Percentiles rank a stretch among this genome's conserved stretches.
Conservation (phyloP, 139 green algal genomes). For the Chlamydomonas schloesseri region DNA sequence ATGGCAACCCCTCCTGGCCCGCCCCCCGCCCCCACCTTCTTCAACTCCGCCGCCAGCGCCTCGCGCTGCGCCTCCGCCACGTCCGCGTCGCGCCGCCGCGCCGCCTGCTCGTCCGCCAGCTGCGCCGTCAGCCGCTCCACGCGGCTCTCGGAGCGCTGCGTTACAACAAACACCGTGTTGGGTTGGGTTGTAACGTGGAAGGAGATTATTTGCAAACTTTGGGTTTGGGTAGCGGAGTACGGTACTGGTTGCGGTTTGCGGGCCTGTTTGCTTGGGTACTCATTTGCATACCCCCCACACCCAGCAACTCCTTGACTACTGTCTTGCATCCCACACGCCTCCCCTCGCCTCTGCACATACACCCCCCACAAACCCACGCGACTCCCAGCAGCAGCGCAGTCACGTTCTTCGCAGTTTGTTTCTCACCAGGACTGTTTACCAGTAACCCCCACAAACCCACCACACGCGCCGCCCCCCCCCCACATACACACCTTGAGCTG, state of each 20-base stretch:
- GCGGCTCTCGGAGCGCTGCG: slow-evolving; percentile 20
- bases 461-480: too few species aligned
- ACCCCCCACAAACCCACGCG: too few species aligned
- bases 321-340: too few species aligned
- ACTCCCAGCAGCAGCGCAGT: too few species aligned
- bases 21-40: neutral
- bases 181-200: neutral
- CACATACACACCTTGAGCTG: neutral
- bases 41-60: neutral
- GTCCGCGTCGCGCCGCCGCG: slow-evolving; percentile 10
- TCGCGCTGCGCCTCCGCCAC: slow-evolving; percentile 1
- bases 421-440: neutral
- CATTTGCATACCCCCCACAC: too few species aligned
- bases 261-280: too few species aligned
- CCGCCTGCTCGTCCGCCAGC: slow-evolving; percentile 28
- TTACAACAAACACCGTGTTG: too few species aligned
- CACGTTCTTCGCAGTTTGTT: too few species aligned
- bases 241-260: too few species aligned
- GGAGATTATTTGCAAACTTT: neutral
- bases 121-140: neutral
- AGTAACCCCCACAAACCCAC: too few species aligned
- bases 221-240: neutral
- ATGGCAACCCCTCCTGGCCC: neutral
- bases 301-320: too few species aligned
- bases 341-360: too few species aligned